Evolutionary conservation across 2,329 filamentous ascomycete genomes (phyloP).

Genomic region (Dactylellina leptospora): DNA sequence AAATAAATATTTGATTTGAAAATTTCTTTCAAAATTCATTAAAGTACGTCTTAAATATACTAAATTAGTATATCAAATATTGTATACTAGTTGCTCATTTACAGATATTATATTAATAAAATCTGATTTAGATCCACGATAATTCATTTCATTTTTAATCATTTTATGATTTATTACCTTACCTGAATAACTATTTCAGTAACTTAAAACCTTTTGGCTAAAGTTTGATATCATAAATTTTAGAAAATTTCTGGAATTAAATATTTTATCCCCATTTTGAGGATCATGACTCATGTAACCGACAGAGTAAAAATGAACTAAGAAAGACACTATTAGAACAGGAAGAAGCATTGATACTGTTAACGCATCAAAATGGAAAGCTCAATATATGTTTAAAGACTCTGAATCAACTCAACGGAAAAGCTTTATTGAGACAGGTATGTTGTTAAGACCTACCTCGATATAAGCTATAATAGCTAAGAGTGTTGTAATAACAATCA

Average conservation of each 20-base stretch:
- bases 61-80: conserved; percentile 25
- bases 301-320: conserved; percentile 39
- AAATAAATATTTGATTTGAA: conserved; percentile 51
- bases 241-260: conserved; percentile 54
- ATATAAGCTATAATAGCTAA: conserved; percentile 34
- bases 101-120: conserved; percentile 16
- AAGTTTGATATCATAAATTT: conserved; percentile 54
- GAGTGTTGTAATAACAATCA: conserved; percentile 53
- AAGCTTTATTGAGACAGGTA: background rate
- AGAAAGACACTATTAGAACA: conserved; percentile 43
- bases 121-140: conserved; percentile 44
- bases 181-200: conserved; percentile 44
- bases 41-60: conserved; percentile 52
- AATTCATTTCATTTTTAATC: conserved; percentile 27
- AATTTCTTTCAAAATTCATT: conserved; percentile 53
- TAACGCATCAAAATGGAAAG: conserved; percentile 53
- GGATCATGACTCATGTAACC: conserved; percentile 27
- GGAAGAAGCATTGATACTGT: conserved; percentile 52
- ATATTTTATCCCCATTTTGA: conserved; percentile 36
- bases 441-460: background rate
- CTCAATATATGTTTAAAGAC: conserved; percentile 52
- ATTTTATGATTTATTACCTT: conserved; percentile 49
- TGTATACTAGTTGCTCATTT: conserved; percentile 49
- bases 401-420: conserved; percentile 54
- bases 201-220: conserved; percentile 30